Conservation (phyloP, 2,329 filamentous ascomycete genomes). For the Colletotrichum spinosum region DNA sequence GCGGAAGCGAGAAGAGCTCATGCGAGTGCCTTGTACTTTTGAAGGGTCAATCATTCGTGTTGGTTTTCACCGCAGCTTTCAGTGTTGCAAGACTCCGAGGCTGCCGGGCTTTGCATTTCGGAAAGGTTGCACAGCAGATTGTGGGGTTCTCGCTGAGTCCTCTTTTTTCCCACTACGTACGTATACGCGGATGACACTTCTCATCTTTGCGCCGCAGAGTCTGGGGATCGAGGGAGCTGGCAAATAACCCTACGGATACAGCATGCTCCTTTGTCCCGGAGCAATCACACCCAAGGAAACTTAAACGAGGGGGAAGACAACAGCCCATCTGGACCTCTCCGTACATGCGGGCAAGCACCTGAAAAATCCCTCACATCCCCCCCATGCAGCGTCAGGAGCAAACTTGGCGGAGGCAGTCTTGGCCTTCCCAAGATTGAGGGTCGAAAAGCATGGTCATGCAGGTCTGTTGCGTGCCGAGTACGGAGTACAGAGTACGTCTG, state of each 20-base stretch:
- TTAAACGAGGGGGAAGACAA: constrained; percentile 6
- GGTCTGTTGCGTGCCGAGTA: constrained; percentile 1
- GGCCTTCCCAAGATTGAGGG: neutral
- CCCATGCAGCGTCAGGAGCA: constrained; percentile 17
- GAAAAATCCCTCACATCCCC: constrained; percentile 28
- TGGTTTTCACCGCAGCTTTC: constrained; percentile 17
- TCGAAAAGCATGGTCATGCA: neutral
- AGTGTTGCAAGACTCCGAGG: neutral
- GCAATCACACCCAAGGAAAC: constrained; percentile 28
- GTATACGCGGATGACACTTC: neutral
- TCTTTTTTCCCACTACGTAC: no score
- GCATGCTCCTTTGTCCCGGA: constrained; percentile 27
- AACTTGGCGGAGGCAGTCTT: constrained; percentile 18
- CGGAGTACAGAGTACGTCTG: constrained; percentile 4
- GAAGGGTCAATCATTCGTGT: constrained; percentile 3
- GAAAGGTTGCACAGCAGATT: constrained; percentile 13
- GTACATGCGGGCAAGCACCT: constrained; percentile 5
- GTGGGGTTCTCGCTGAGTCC: constrained; percentile 1
- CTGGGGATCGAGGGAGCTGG: constrained; percentile 25
- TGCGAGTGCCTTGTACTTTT: constrained; percentile 33
- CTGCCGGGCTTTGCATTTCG: neutral
- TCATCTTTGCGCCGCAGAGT: constrained; percentile 15
- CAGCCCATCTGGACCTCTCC: constrained; percentile 15
- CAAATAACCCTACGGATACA: constrained; percentile 8
- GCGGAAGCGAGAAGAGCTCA: constrained; percentile 8